These are phyloP conservation scores for Neolecta irregularis DNA, from an alignment of 1,139 yeast species.

Conservation along the genomic window DNA sequence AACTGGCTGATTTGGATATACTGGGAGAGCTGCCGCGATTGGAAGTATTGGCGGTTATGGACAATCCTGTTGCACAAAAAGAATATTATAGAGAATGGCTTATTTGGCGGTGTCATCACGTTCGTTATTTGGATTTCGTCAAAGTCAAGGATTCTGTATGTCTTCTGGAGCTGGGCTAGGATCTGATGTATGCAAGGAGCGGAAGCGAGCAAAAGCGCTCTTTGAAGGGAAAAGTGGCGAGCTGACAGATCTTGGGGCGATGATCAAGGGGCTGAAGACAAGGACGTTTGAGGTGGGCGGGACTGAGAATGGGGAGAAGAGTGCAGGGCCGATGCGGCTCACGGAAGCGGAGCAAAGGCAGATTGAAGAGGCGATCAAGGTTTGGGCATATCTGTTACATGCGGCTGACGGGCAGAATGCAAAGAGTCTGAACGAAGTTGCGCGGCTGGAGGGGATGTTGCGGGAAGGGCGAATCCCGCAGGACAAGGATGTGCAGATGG, in stretches of 20 bases:
- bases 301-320: slow-evolving; percentile 16
- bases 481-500: not conserved
- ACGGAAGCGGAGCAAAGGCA: slow-evolving; percentile 38
- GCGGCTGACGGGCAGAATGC: no score
- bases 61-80: slow-evolving; percentile 45
- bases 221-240: slow-evolving; percentile 29
- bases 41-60: slow-evolving; percentile 36
- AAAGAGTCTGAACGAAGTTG: slow-evolving; percentile 56
- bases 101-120: slow-evolving; percentile 46
- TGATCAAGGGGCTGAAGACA: slow-evolving; percentile 19
- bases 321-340: slow-evolving; percentile 26
- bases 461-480: slow-evolving; percentile 13
- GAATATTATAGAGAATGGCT: slow-evolving; percentile 45
- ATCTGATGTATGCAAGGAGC: slow-evolving; percentile 27
- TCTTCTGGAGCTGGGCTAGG: not conserved
- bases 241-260: slow-evolving; percentile 24
- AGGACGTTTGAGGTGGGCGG: slow-evolving; percentile 17
- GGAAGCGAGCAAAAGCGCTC: slow-evolving; percentile 29
- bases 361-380: slow-evolving; percentile 39
- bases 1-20: slow-evolving; percentile 29
- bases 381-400: no score
- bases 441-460: slow-evolving; percentile 39
- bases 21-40: slow-evolving; percentile 29
- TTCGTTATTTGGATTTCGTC: slow-evolving; percentile 51
- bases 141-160: slow-evolving; percentile 32